Conservation (phyloP, 352 stramenopile genomes). For the Phytophthora sp. region DNA sequence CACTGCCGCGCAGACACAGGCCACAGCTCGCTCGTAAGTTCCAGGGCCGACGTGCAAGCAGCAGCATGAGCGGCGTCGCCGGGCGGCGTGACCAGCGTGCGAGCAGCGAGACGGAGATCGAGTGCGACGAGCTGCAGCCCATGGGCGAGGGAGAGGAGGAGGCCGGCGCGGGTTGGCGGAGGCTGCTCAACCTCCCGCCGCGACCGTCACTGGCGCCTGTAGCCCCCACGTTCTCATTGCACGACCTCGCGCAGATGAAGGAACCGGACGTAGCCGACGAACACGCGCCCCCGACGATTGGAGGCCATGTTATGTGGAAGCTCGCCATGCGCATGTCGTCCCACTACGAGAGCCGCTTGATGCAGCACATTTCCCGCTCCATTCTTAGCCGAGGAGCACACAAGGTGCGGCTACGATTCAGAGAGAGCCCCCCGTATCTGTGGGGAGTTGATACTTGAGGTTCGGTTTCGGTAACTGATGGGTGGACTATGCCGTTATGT, state of each 20-base stretch:
- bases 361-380: conserved; percentile 75
- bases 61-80: conserved; percentile 39
- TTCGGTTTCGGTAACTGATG: conserved; percentile 32
- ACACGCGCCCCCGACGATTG: conserved; percentile 36
- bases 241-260: conserved; percentile 40
- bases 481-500: conserved; percentile 35
- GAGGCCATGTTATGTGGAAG: conserved; percentile 68
- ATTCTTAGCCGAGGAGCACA: conserved; percentile 59
- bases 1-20: conserved; percentile 16
- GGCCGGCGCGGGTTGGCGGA: conserved; percentile 31
- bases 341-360: conserved; percentile 64
- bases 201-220: conserved; percentile 34
- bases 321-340: conserved; percentile 71
- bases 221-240: conserved; percentile 30
- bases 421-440: conserved; percentile 6
- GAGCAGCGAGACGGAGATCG: conserved; percentile 53
- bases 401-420: conserved; percentile 43
- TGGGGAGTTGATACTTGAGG: conserved; percentile 11
- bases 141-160: conserved; percentile 31
- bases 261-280: conserved; percentile 11
- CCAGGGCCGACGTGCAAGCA: conserved; percentile 17
- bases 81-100: conserved; percentile 35
- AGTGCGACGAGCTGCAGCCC: conserved; percentile 51
- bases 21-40: conserved; percentile 11
- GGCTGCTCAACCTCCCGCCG: conserved; percentile 38